phyloP scores from a whole-genome alignment of 805 yeast species.

The Cyberlindnera japonica region DNA sequence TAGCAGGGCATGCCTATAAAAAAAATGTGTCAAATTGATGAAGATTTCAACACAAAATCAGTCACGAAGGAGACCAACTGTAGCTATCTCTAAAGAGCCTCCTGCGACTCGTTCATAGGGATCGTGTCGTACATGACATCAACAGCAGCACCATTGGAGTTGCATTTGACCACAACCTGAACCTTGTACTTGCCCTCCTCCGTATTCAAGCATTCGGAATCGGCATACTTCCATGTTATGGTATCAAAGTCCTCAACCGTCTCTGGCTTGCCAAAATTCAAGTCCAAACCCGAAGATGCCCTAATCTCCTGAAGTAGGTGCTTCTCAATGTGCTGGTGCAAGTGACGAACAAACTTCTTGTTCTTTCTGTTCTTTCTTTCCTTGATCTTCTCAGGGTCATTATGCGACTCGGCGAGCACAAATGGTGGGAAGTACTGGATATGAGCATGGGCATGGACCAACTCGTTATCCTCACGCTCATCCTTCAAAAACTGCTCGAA shows the following conservation, averaged over 20 bases:
- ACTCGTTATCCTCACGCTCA: conserved; percentile 75
- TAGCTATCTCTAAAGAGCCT: conserved; percentile 1
- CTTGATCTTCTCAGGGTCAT: conserved; percentile 67
- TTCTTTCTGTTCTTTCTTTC: conserved; percentile 70
- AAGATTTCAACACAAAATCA: background rate
- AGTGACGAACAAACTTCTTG: conserved; percentile 65
- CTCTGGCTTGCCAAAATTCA: conserved; percentile 49
- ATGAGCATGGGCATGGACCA: conserved; percentile 63
- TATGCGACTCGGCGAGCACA: conserved; percentile 59
- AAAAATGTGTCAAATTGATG: background rate
- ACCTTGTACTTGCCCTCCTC: conserved; percentile 58
- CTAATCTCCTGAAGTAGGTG: conserved; percentile 67
- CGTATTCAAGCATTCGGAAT: conserved; percentile 42
- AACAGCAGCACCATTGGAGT: conserved; percentile 63
- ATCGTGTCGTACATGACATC: conserved; percentile 61
- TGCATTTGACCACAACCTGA: conserved; percentile 59
- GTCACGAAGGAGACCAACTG: background rate
- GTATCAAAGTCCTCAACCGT: conserved; percentile 42
- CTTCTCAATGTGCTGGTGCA: conserved; percentile 71
- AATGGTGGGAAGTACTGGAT: conserved; percentile 72
- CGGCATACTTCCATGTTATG: conserved; percentile 62
- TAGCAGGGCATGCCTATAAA: no score
- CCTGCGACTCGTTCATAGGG: no score
- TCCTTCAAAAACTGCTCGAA: conserved; percentile 65
- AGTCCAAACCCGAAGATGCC: conserved; percentile 51